Percentiles rank a stretch among this genome's conserved stretches.
Conservation (phyloP, 2,329 filamentous ascomycete genomes). For the Chrysoporthe puriensis region DNA sequence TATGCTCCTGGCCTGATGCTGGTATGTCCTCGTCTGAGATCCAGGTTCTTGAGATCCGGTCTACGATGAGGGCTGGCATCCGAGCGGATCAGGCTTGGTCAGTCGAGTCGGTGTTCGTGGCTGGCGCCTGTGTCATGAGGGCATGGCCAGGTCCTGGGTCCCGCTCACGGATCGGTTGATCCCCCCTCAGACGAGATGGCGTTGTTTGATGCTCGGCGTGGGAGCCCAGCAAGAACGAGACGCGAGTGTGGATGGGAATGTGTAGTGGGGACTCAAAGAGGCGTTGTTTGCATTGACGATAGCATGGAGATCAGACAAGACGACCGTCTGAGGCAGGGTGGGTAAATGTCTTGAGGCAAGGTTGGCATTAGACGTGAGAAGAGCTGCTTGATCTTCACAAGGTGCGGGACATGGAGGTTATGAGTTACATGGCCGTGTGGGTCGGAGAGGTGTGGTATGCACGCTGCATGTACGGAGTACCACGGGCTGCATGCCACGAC, state of each 20-base stretch:
- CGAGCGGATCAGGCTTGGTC: conserved; percentile 51
- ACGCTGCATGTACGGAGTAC: conserved; percentile 23
- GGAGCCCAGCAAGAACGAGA: conserved; percentile 19
- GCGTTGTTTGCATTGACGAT: conserved; percentile 37
- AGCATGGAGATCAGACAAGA: conserved; percentile 44
- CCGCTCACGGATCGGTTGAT: conserved; percentile 20
- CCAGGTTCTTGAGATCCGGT: conserved; percentile 55
- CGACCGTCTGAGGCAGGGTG: conserved; percentile 32
- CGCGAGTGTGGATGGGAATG: conserved; percentile 17
- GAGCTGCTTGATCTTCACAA: conserved; percentile 40
- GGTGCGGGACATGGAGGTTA: conserved; percentile 47
- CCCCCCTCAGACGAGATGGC: conserved; percentile 22
- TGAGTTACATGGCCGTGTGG: conserved; percentile 41
- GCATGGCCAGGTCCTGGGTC: conserved; percentile 11
- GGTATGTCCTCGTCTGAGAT: conserved; percentile 48
- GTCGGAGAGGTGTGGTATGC: conserved; percentile 25
- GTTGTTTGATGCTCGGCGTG: conserved; percentile 29
- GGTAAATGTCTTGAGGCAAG: conserved; percentile 39
- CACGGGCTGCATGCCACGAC: conserved; percentile 18
- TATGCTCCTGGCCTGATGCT: conserved; percentile 44
- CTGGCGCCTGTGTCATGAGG: conserved; percentile 20
- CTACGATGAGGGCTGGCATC: conserved; percentile 58
- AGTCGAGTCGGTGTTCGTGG: conserved; percentile 17
- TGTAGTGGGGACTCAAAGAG: conserved; percentile 25
- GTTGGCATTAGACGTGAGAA: conserved; percentile 42